These are phyloP conservation scores for Teratosphaeriaceae sp. DNA, from an alignment of 2,329 filamentous ascomycete genomes.

Conservation along the genomic window DNA sequence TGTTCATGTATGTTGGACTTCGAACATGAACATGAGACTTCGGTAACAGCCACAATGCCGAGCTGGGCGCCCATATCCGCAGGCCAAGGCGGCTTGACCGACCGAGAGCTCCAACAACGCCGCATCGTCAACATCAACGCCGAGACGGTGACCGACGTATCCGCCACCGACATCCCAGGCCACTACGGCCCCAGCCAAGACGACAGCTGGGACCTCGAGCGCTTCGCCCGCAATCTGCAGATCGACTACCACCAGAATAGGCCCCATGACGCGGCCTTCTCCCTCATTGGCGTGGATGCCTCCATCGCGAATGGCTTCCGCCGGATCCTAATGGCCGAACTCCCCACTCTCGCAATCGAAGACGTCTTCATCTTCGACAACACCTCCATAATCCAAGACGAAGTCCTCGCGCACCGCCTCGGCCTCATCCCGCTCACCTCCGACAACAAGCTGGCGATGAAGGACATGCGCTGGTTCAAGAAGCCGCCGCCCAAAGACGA, in stretches of 20 bases:
- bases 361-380: slow-evolving; percentile 91
- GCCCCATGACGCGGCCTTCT: slow-evolving; percentile 74
- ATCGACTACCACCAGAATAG: slow-evolving; percentile 82
- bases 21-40: slow-evolving; percentile 5
- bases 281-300: slow-evolving; percentile 84
- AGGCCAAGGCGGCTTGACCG: slow-evolving; percentile 40
- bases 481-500: slow-evolving; percentile 57
- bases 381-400: slow-evolving; percentile 95
- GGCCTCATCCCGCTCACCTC: slow-evolving; percentile 88
- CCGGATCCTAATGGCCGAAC: slow-evolving; percentile 89
- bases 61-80: slow-evolving; percentile 28
- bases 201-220: slow-evolving; percentile 67
- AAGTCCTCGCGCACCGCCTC: slow-evolving; percentile 84
- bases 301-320: slow-evolving; percentile 95
- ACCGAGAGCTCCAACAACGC: slow-evolving; percentile 55
- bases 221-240: slow-evolving; percentile 64
- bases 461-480: slow-evolving; percentile 75
- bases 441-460: slow-evolving; percentile 68
- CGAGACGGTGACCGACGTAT: slow-evolving; percentile 84
- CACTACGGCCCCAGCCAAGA: slow-evolving; percentile 80
- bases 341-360: slow-evolving; percentile 91
- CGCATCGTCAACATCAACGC: slow-evolving; percentile 83
- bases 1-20: too few species aligned
- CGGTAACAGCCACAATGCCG: slow-evolving; percentile 18
- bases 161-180: slow-evolving; percentile 85